Base-by-base conservation (phyloP, 768 basidiomycete species). In the Panellus pusillus region DNA sequence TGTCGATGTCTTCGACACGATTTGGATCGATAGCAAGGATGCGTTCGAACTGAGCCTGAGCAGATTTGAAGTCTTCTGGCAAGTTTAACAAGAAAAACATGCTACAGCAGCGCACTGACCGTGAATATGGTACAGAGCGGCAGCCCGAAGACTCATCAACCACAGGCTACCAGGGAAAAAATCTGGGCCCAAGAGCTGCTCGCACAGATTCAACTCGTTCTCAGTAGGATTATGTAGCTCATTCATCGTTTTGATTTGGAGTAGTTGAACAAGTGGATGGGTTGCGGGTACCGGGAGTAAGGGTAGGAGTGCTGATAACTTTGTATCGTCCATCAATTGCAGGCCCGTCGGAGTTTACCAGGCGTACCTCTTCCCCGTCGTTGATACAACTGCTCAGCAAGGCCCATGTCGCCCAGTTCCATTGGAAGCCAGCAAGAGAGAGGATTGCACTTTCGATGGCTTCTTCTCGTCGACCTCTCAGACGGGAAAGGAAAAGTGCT, bases 361-460 rank as follows among this genome's bases (percentile, higher is more conserved):
- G 48, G 51, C 47, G 37, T 61, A 94, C 94, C 85, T 96, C 92
- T 72, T 93, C 91, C 14, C 83, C 84, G 57, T 93, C 91, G 13
- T 82, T 81, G 29, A 94, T 79, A 65, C 90, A 89, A 48, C 82
- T 83, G 3, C 81, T 80, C n/a, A 98, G 75, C 39, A 93, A 78
- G 8, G 80, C 73, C 94, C 94, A 98, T n/a, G 84, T 75, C 24
- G 90, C 89, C 94, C 95, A 98, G 66, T 98, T 98, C 86, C 91
- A 98, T 12, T 90, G 87, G 63, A 86, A 91, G 6, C 78, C 78
- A 35, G 79, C 77, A 39, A 96, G 85, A 12, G 93, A 94, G 31
- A 83, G 70, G 15, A 97, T 74, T 13, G 83, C 80, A 60, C 76
- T 79, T 66, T 95, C 93, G 12, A 96, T 89, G 1, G 96, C 93